Percentiles rank a stretch among this genome's conserved stretches.
phyloP scores from a whole-genome alignment of 2,329 filamentous ascomycete genomes.

The Cladosporium velox region DNA sequence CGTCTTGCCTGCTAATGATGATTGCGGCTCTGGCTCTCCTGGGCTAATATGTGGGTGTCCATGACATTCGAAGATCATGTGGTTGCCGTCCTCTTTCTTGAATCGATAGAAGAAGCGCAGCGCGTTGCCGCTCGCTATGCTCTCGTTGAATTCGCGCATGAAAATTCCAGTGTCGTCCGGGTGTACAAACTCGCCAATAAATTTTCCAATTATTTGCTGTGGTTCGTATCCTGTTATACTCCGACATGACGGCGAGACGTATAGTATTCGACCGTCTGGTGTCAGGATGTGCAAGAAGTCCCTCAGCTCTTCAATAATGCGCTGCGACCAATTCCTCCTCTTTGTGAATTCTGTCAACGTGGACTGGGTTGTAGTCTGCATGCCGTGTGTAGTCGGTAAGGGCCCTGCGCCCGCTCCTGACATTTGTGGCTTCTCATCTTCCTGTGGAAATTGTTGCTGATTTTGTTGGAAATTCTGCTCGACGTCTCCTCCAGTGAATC shows the following conservation, averaged over 20 bases:
- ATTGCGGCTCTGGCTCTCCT: background rate
- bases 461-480: conserved; percentile 27
- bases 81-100: conserved; percentile 70
- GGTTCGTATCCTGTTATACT: conserved; percentile 73
- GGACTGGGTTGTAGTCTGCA: conserved; percentile 49
- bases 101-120: conserved; percentile 87
- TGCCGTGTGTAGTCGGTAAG: conserved; percentile 57
- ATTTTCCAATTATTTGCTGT: conserved; percentile 70
- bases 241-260: conserved; percentile 78
- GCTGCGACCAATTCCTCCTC: conserved; percentile 78
- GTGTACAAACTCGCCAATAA: conserved; percentile 82
- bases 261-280: conserved; percentile 78
- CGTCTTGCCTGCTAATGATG: conserved; percentile 36
- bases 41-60: conserved; percentile 86
- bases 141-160: conserved; percentile 84
- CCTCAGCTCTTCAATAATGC: conserved; percentile 84
- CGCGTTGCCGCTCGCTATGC: conserved; percentile 76
- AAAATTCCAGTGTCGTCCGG: conserved; percentile 82
- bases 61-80: conserved; percentile 83
- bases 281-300: conserved; percentile 88
- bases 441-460: conserved; percentile 33
- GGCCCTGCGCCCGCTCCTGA: conserved; percentile 56
- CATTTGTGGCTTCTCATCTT: conserved; percentile 30
- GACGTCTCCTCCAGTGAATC: conserved; percentile 30
- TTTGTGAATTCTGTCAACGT: conserved; percentile 67